Conservation (phyloP, 768 basidiomycete genomes). For the Termitomyces eurrhizus region DNA sequence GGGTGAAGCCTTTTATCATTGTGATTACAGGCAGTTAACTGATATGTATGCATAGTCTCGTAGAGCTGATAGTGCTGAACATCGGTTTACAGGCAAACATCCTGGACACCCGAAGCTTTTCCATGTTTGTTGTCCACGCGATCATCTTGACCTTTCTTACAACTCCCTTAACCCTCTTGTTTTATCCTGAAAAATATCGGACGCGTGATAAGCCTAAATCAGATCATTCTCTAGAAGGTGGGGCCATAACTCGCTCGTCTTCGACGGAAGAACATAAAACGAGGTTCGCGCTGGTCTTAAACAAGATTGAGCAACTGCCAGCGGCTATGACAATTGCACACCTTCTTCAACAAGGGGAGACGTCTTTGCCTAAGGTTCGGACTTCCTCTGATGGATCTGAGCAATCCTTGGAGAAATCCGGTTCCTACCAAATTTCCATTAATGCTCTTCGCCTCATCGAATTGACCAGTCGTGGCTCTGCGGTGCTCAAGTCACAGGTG, state of each 20-base stretch:
- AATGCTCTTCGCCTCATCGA: slow-evolving; percentile 91
- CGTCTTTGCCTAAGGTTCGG: background rate
- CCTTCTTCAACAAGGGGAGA: slow-evolving; percentile 49
- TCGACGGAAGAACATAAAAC: slow-evolving; percentile 44
- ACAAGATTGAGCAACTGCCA: slow-evolving; percentile 77
- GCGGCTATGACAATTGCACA: slow-evolving; percentile 80
- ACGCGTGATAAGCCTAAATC: slow-evolving; percentile 24
- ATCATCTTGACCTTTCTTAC: slow-evolving; percentile 79
- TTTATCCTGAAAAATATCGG: slow-evolving; percentile 71
- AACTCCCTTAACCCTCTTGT: slow-evolving; percentile 72
- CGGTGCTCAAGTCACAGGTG: slow-evolving; percentile 77
- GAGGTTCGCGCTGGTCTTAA: slow-evolving; percentile 70
- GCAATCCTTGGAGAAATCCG: slow-evolving; percentile 17
- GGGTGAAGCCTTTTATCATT: slow-evolving; percentile 43
- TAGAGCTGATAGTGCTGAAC: slow-evolving; percentile 91
- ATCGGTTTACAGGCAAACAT: slow-evolving; percentile 72
- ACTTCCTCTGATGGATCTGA: slow-evolving; percentile 26
- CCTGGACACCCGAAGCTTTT: slow-evolving; percentile 64
- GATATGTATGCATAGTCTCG: slow-evolving; percentile 38
- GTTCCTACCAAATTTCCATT: slow-evolving; percentile 36
- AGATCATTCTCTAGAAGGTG: slow-evolving; percentile 19
- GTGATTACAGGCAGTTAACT: background rate
- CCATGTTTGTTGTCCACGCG: slow-evolving; percentile 85
- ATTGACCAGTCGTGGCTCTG: slow-evolving; percentile 82
- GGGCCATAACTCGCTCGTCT: slow-evolving; percentile 13